A percentile compares a stretch with the other conserved stretches of the same genome.
Conservation (phyloP, 2,329 filamentous ascomycete species). For the Dactylellina cionopaga region DNA sequence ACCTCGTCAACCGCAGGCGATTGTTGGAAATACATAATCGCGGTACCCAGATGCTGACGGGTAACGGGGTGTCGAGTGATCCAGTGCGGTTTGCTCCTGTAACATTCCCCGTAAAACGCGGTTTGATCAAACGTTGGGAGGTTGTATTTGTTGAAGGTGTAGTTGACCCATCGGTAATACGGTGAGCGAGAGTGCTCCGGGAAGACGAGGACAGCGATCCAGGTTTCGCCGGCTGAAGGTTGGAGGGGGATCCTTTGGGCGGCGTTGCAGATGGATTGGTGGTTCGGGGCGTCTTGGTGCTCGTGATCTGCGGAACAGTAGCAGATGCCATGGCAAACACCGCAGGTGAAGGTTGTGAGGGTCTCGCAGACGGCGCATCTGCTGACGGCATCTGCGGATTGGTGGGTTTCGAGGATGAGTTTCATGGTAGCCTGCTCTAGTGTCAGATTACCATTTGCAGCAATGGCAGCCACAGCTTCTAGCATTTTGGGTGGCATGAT, state of each 20-base stretch:
- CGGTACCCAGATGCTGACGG: background rate
- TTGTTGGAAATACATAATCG: constrained; percentile 18
- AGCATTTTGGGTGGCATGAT: background rate
- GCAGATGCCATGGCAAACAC: constrained; percentile 17
- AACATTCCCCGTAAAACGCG: background rate
- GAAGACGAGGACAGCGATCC: constrained; percentile 17
- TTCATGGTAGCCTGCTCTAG: constrained; percentile 1
- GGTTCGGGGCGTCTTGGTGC: constrained; percentile 9
- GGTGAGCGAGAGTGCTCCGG: constrained; percentile 21
- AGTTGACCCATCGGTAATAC: constrained; percentile 25
- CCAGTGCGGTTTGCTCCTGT: background rate
- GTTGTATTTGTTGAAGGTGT: constrained; percentile 10
- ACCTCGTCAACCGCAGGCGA: background rate
- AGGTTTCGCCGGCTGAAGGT: background rate
- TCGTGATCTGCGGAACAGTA: constrained; percentile 25
- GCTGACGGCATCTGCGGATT: background rate
- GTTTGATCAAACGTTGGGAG: constrained; percentile 34
- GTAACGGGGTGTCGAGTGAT: constrained; percentile 30
- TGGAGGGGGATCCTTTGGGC: constrained; percentile 1
- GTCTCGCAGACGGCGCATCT: constrained; percentile 33
- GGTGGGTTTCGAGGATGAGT: constrained; percentile 3
- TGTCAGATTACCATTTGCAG: background rate
- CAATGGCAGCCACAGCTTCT: background rate
- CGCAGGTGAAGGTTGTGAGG: constrained; percentile 16
- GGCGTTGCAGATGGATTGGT: constrained; percentile 16